Evolutionary conservation across 176 grass and related monocot species (phyloP), one percentile per base, ranked within the genome.

Genomic region (Carex parvula): DNA sequence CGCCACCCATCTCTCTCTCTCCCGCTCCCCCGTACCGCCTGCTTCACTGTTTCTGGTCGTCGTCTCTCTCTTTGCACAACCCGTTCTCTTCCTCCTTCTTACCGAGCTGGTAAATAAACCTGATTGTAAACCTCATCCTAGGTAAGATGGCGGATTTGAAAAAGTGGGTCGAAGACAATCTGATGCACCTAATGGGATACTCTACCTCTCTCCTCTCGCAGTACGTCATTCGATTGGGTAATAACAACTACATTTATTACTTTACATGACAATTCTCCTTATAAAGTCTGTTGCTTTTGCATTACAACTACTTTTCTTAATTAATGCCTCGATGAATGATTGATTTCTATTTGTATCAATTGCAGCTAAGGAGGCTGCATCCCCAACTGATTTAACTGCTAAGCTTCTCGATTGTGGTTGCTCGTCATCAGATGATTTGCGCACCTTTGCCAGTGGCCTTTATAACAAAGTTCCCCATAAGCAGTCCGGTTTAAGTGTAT

Each of bases 181-280:
- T 98, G 79, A 98, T 98, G 86, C 61, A 87, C 0, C 56, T 98
- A 29, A 84, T 92, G 50, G 95, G 92, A 2, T 98, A 88, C 86
- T 94, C 95, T 46, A 90, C 87, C 7, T 81, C 68, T 50, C 83
- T 98, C 18, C 86, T 94, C 16, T 89, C 89, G 30, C 87, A 94
- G 53, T 98, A 98, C n/a, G 89, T 94, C 77, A 98, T 98, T 48
- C 84, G 95, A 32, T 80, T 98, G 16, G 88, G 94, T 97, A 85
- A 37, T 54, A 20, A 17, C 32, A 2, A 9, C 54, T 22, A 35
- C 5, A 3, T 17, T 77, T 22, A 5, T 53, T 35, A 42, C 61
- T 44, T 29, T 24, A 20, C 3, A 18, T 30, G 46, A 50, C 29
- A 81, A 4, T 16, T 81, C 57, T 16, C 53, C 5, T 50, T 50